A percentile compares a stretch with the other conserved stretches of the same genome.
Evolutionary conservation across 768 basidiomycete species (phyloP).

Genomic region (Mycena leptocephala): DNA sequence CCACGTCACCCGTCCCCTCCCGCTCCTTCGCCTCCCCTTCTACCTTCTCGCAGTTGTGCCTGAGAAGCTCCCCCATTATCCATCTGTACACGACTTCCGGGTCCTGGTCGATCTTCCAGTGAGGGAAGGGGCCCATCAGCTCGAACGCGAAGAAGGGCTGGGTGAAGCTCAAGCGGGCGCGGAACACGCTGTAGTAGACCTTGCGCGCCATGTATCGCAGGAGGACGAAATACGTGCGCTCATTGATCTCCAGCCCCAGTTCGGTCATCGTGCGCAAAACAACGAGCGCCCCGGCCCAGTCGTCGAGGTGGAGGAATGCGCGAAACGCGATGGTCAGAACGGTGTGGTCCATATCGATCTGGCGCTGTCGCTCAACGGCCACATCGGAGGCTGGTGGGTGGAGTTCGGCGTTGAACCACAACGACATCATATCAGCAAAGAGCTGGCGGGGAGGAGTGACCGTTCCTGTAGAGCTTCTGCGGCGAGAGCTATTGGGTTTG

Average conservation of each 20-base stretch:
- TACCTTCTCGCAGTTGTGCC: not conserved
- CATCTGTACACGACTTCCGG: slow-evolving; percentile 5
- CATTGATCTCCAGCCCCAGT: slow-evolving; percentile 49
- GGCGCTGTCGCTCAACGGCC: slow-evolving; percentile 34
- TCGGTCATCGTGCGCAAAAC: slow-evolving; percentile 50
- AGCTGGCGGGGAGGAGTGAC: slow-evolving; percentile 57
- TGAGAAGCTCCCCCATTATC: slow-evolving; percentile 25
- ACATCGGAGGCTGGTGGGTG: slow-evolving; percentile 45
- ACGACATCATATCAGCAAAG: slow-evolving; percentile 61
- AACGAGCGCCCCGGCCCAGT: slow-evolving; percentile 66
- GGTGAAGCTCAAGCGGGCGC: not conserved
- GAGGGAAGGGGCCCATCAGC: slow-evolving; percentile 23
- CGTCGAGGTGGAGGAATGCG: slow-evolving; percentile 59
- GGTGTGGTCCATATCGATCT: slow-evolving; percentile 15
- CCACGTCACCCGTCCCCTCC: not conserved
- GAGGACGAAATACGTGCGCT: slow-evolving; percentile 58
- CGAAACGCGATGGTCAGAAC: slow-evolving; percentile 61
- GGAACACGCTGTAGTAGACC: slow-evolving; percentile 30
- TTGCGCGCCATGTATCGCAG: slow-evolving; percentile 51
- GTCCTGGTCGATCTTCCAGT: not conserved
- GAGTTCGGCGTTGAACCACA: slow-evolving; percentile 37
- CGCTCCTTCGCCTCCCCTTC: not conserved
- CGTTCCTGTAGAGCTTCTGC: slow-evolving; percentile 27
- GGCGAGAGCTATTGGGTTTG: slow-evolving; percentile 36
- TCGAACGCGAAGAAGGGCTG: slow-evolving; percentile 9